Evolutionary conservation across 2,329 filamentous ascomycete species (phyloP), one percentile per base, ranked within the genome.

Genomic region (Emmonsiellopsis sp.): DNA sequence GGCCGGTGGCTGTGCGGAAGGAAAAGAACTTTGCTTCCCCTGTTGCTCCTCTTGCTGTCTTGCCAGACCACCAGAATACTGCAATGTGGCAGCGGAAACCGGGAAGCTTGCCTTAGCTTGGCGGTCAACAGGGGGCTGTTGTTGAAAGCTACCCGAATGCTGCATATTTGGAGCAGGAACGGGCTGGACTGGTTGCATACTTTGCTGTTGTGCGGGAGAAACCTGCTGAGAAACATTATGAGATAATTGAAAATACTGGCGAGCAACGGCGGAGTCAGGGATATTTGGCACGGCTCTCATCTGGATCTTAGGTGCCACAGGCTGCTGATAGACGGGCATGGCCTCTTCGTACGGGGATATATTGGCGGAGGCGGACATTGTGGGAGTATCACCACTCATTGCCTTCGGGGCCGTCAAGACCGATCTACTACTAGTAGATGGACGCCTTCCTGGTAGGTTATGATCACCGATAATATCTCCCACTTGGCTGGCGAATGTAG

Each of bases 391-490:
- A 40, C 36, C 17, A 40, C 17, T 40, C 13, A n/a, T 32, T n/a
- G 40, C n/a, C 3, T 39, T 40, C 40, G 46, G 34, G 7, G 34
- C 32, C 14, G 11, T 21, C 17, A 32, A 6, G 11, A 31, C 36
- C 14, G 46, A 49, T 21, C 11, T 32, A 27, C 10, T 31, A 21
- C 13, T 40, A n/a, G 46, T 40, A n/a, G 46, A 40, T 6, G 21
- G 13, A 37, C 34, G 13, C 10, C 55, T 53, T 34, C 62, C 61
- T 37, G 62, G 62, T 3, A 63, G 55, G n/a, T 61, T 44, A 55
- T 64, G 61, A 40, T 62, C 55, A 6, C 62, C 62, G 45, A 63
- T 55, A 40, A 60, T 55, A 44, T 54, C 49, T 27, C 21, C 36
- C 2, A 33, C 44, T 40, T 34, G 14, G 13, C 6, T 32, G 7